phyloP scores from a whole-genome alignment of 257 asterid genomes.

The Asclepias syriaca region DNA sequence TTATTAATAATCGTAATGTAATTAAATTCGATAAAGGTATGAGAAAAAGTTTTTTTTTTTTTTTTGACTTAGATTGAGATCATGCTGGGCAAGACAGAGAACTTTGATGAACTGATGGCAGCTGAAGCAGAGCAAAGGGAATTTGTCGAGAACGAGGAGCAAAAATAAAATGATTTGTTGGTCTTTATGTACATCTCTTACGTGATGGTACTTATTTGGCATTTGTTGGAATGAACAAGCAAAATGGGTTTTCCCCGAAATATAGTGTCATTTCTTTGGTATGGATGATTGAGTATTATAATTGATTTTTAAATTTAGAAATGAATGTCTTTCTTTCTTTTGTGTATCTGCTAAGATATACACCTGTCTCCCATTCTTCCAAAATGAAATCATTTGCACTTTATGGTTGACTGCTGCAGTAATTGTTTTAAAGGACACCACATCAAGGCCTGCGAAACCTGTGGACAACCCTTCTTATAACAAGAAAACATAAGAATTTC shows the following conservation, averaged over 20 bases:
- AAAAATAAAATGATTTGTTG: conserved; percentile 9
- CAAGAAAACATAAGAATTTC: too few species aligned
- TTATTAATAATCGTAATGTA: neutral
- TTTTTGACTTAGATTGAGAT: conserved; percentile 38
- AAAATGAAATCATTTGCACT: neutral
- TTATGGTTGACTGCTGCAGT: neutral
- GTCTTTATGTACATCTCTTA: neutral
- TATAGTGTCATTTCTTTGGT: neutral
- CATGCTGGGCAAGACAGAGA: conserved; percentile 33
- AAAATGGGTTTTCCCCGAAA: too few species aligned
- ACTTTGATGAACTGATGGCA: conserved; percentile 43
- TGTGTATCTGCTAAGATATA: neutral
- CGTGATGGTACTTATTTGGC: neutral
- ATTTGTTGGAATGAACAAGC: neutral
- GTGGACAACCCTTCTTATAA: neutral
- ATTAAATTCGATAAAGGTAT: neutral
- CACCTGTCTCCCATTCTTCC: neutral
- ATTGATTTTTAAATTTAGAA: neutral
- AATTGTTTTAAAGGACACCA: too few species aligned
- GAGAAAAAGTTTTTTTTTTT: neutral
- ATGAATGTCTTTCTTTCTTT: neutral
- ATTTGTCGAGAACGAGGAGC: conserved; percentile 19
- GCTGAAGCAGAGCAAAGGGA: conserved; percentile 35
- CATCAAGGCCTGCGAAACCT: neutral
- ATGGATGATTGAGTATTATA: neutral